Evolutionary conservation across 352 stramenopile species (phyloP), one percentile per base, ranked within the genome.

Genomic region (Elongisporangium anandrum): DNA sequence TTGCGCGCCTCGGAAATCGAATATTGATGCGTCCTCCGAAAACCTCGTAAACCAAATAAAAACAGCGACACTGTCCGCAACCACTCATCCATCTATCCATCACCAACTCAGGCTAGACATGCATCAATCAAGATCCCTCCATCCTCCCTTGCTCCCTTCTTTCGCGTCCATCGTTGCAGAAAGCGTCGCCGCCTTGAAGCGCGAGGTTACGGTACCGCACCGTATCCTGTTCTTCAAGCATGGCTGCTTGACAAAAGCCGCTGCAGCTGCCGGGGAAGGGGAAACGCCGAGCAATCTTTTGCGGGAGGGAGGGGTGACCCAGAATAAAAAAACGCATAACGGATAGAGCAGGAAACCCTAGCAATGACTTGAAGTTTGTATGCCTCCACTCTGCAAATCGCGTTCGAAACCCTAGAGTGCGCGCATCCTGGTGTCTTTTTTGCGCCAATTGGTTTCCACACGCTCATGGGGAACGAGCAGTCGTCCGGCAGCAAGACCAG

Each of bases 381-480:
- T 45, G 34, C 34, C 10, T 12, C 10, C 34, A 45, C 34, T 45
- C 10, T 45, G 34, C 34, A 45, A 45, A 45, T 45, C 34, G 34
- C 34, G 13, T 45, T 45, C 34, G 34, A 45, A 45, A 45, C 34
- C 34, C 34, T 45, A 45, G 34, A 45, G 34, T 45, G 34, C 34
- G 34, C 34, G 34, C 34, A 45, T 45, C 34, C 34, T 9, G 34
- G 13, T 13, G 9, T 39, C 29, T 39, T 39, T 29, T 29, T 29
- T 29, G 7, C 29, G 29, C 34, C 34, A 45, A 45, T 45, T 45
- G 34, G 34, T 45, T 45, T 45, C 12, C 29, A 39, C 29, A 39
- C 29, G 9, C 29, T 1, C 48, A 85, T 85, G 76, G 76, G 76
- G 55, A 85, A 85, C 66, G 76, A 85, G 57, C 70, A 85, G 60